phyloP scores from a whole-genome alignment of 1,139 yeast genomes.

The Arxiozyma slooffiae region DNA sequence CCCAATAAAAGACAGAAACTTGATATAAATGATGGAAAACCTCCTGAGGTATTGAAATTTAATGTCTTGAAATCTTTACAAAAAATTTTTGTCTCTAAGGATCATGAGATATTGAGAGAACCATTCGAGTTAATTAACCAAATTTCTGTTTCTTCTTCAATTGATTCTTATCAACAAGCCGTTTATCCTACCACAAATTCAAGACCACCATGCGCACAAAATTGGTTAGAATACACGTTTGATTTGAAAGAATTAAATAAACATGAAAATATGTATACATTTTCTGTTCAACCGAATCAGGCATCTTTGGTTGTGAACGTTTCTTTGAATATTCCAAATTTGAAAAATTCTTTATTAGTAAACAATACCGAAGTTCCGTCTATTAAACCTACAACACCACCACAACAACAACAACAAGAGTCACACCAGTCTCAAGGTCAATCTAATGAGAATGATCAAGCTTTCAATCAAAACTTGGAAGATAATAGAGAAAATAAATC shows the following conservation, averaged over 20 bases:
- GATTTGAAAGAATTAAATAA: constrained; percentile 20
- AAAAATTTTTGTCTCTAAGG: constrained; percentile 15
- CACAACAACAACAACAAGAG: constrained; percentile 4
- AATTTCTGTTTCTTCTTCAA: constrained; percentile 23
- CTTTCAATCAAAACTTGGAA: constrained; percentile 1
- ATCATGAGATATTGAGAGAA: constrained; percentile 15
- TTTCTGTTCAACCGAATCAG: constrained; percentile 27
- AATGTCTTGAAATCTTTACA: constrained; percentile 23
- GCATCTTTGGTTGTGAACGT: constrained; percentile 20
- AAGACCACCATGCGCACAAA: constrained; percentile 24
- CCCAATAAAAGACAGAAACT: constrained; percentile 7
- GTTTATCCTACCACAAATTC: constrained; percentile 25
- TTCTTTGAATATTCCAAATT: constrained; percentile 11
- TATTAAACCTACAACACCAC: neutral
- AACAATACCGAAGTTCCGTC: constrained; percentile 20
- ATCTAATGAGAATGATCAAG: constrained; percentile 4
- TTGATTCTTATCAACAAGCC: constrained; percentile 22
- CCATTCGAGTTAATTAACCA: constrained; percentile 20
- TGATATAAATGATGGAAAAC: constrained; percentile 12
- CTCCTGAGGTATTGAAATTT: constrained; percentile 21
- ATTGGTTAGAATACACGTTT: constrained; percentile 27
- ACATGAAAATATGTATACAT: constrained; percentile 23
- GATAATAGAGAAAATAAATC: constrained; percentile 4
- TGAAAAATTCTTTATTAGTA: constrained; percentile 14
- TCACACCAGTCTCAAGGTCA: constrained; percentile 4